These are phyloP conservation scores for Dothistroma pini DNA, from an alignment of 2,329 filamentous ascomycete species.

Conservation along the genomic window DNA sequence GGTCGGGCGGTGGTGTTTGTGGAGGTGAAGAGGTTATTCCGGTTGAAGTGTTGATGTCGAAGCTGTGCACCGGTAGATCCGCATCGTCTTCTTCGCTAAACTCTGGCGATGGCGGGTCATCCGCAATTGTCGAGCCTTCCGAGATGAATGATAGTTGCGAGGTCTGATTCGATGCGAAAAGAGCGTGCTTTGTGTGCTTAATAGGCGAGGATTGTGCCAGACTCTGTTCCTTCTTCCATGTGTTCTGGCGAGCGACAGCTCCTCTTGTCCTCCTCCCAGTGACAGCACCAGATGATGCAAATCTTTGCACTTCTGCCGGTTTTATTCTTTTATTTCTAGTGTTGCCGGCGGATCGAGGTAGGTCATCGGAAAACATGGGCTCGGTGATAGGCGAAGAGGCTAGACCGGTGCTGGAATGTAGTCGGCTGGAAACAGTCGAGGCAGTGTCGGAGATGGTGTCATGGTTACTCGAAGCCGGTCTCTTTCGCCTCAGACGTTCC, in stretches of 20 bases:
- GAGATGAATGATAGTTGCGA: conserved; percentile 77
- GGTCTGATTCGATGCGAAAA: conserved; percentile 66
- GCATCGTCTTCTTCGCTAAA: conserved; percentile 77
- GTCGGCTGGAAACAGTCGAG: conserved; percentile 74
- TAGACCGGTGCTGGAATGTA: conserved; percentile 63
- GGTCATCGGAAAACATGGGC: conserved; percentile 78
- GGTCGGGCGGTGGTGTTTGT: conserved; percentile 64
- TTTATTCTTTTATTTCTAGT: conserved; percentile 33
- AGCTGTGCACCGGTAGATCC: conserved; percentile 72
- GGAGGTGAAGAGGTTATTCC: conserved; percentile 69
- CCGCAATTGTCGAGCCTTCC: conserved; percentile 64
- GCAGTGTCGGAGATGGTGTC: conserved; percentile 84
- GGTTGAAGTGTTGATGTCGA: conserved; percentile 53
- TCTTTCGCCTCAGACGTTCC: conserved; percentile 71
- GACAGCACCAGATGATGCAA: conserved; percentile 29
- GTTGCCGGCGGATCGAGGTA: conserved; percentile 67
- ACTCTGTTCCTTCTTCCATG: conserved; percentile 74
- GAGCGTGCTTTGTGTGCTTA: conserved; percentile 68
- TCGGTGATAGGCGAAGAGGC: conserved; percentile 84
- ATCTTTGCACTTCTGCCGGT: conserved; percentile 21
- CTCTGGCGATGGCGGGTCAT: conserved; percentile 57
- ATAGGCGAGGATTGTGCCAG: conserved; percentile 83
- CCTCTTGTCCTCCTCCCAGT: conserved; percentile 32
- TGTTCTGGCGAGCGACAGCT: conserved; percentile 43
- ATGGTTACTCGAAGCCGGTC: conserved; percentile 56